phyloP scores from a whole-genome alignment of 257 asterid species.

The Datura wrightii region DNA sequence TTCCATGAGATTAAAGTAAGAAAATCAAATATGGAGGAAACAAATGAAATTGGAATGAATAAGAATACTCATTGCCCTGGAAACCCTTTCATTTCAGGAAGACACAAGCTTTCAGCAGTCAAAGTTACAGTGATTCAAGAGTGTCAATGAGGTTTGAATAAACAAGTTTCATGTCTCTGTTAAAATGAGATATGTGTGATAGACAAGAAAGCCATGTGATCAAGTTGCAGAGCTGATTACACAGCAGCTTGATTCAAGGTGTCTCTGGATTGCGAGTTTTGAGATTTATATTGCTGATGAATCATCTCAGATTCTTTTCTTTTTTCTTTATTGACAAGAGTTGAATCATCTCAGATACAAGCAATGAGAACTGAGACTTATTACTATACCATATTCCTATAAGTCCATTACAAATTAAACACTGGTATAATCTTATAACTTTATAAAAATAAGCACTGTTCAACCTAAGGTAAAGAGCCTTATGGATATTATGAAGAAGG shows the following conservation, averaged over 20 bases:
- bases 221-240: background rate
- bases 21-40: background rate
- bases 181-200: background rate
- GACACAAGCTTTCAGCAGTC: background rate
- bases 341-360: background rate
- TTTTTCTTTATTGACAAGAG: background rate
- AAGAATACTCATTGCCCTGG: background rate
- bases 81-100: background rate
- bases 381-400: background rate
- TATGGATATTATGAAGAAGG: background rate
- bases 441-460: background rate
- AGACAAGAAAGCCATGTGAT: background rate
- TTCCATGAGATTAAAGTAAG: background rate
- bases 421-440: background rate
- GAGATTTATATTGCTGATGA: background rate
- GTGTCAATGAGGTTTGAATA: background rate
- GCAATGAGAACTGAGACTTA: background rate
- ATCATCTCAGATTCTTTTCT: background rate
- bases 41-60: background rate
- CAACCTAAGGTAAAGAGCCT: background rate
- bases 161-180: background rate
- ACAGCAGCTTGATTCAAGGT: background rate
- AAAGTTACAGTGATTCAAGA: background rate
- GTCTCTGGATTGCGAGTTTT: background rate
- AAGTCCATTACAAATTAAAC: slow-evolving; percentile 6